phyloP scores from a whole-genome alignment of 2,329 filamentous ascomycete species.

The Alternaria gaisen region DNA sequence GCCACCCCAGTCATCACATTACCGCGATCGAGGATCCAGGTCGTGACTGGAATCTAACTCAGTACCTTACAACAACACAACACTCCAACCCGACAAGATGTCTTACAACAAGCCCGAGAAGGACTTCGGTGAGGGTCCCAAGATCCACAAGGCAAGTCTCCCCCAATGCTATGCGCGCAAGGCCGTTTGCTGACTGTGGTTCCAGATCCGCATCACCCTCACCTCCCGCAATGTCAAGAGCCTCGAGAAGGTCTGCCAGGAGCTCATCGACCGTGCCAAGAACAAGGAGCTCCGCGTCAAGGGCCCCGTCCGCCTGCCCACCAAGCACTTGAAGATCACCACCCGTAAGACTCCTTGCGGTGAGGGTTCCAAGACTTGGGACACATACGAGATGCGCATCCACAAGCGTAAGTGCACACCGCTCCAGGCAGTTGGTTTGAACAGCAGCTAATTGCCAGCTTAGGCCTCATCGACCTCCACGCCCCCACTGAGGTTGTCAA shows the following conservation, averaged over 20 bases:
- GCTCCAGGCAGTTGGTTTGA: neutral
- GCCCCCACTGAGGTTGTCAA: slow-evolving; percentile 98
- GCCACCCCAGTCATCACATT: slow-evolving; percentile 62
- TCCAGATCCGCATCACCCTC: slow-evolving; percentile 89
- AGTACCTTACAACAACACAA: slow-evolving; percentile 29
- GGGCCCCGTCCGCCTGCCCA: slow-evolving; percentile 96
- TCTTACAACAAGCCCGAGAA: slow-evolving; percentile 83
- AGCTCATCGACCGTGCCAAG: slow-evolving; percentile 98
- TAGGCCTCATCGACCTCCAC: slow-evolving; percentile 87
- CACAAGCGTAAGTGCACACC: slow-evolving; percentile 77
- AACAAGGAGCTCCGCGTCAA: slow-evolving; percentile 98
- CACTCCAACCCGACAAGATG: slow-evolving; percentile 40
- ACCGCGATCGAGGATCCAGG: slow-evolving; percentile 58
- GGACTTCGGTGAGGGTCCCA: slow-evolving; percentile 88
- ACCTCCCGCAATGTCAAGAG: slow-evolving; percentile 92
- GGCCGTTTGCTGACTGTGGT: neutral
- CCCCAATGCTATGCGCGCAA: neutral
- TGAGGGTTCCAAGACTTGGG: slow-evolving; percentile 99
- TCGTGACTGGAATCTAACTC: slow-evolving; percentile 55
- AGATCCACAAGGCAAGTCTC: slow-evolving; percentile 75
- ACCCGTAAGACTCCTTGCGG: slow-evolving; percentile 99
- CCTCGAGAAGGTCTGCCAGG: slow-evolving; percentile 89
- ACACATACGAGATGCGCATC: slow-evolving; percentile 98
- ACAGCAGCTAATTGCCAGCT: slow-evolving; percentile 2
- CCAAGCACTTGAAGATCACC: slow-evolving; percentile 95